phyloP scores from a whole-genome alignment of 1,139 yeast species.

The Yamadazyma dushanensis region DNA sequence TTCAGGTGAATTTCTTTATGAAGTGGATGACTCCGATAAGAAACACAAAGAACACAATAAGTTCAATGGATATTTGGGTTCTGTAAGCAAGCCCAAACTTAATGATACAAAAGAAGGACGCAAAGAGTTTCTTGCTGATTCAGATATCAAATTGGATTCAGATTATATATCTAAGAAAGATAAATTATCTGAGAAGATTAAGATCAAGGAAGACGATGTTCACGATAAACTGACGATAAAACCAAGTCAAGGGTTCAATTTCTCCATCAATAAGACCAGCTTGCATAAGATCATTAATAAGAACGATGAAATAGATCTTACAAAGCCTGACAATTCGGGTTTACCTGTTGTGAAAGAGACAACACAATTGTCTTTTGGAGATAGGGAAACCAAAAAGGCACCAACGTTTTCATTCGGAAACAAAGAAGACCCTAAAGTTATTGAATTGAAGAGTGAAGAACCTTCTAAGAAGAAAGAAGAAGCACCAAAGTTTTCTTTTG shows the following conservation, averaged over 20 bases:
- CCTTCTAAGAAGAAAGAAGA: slow-evolving; percentile 2
- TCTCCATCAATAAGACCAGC: slow-evolving; percentile 30
- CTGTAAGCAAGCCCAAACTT: slow-evolving; percentile 31
- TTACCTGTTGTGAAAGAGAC: too few relatives aligned
- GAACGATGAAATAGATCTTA: slow-evolving; percentile 5
- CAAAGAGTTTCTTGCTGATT: slow-evolving; percentile 13
- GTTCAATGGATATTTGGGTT: slow-evolving; percentile 34
- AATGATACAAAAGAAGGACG: slow-evolving; percentile 5
- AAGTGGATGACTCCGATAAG: slow-evolving; percentile 20
- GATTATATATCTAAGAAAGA: slow-evolving; percentile 28
- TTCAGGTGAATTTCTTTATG: slow-evolving; percentile 40
- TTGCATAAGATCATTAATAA: slow-evolving; percentile 22
- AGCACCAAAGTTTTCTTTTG: slow-evolving; percentile 13
- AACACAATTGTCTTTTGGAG: slow-evolving; percentile 12
- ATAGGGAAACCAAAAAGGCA: slow-evolving; percentile 5
- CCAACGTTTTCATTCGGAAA: slow-evolving; percentile 12
- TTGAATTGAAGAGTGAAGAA: not conserved
- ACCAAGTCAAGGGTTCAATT: slow-evolving; percentile 43
- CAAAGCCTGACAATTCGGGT: too few relatives aligned
- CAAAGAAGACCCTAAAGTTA: slow-evolving; percentile 6
- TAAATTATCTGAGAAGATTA: slow-evolving; percentile 28
- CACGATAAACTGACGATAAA: slow-evolving; percentile 16
- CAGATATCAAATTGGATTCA: slow-evolving; percentile 23
- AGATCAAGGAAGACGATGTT: slow-evolving; percentile 25
- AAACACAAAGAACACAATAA: slow-evolving; percentile 12